These are phyloP conservation scores for Sarocladium oryzae DNA, from an alignment of 2,329 filamentous ascomycete genomes.

Conservation along the genomic window DNA sequence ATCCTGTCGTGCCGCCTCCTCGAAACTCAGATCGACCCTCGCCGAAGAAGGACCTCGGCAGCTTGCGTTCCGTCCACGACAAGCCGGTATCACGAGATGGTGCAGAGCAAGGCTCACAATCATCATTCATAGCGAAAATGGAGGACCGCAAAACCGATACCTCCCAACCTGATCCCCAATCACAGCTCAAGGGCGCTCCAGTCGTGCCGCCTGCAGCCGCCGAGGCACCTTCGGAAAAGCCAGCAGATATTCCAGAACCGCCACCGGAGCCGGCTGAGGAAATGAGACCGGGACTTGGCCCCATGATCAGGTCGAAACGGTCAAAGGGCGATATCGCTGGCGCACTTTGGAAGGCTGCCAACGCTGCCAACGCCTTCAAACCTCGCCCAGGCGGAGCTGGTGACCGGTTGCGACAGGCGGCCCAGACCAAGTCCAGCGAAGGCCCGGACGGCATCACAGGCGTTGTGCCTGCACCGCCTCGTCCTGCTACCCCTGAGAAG, in stretches of 20 bases:
- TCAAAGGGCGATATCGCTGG: constrained; percentile 68
- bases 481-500: constrained; percentile 17
- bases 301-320: constrained; percentile 81
- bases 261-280: constrained; percentile 20
- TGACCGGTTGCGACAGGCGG: constrained; percentile 62
- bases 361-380: constrained; percentile 61
- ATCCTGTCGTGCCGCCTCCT: constrained; percentile 40
- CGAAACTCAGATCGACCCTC: constrained; percentile 44
- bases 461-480: constrained; percentile 72
- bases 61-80: not conserved
- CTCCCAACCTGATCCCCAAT: constrained; percentile 9
- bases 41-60: constrained; percentile 30
- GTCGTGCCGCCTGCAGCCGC: constrained; percentile 19
- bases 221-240: constrained; percentile 17
- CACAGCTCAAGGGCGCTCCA: constrained; percentile 16
- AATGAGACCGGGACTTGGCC: constrained; percentile 69
- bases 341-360: constrained; percentile 74
- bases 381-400: constrained; percentile 82
- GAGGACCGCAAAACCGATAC: constrained; percentile 11
- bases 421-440: constrained; percentile 38
- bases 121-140: constrained; percentile 11
- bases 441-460: constrained; percentile 85
- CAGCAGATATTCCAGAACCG: constrained; percentile 18
- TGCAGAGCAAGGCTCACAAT: not conserved
- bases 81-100: not conserved